Evolutionary conservation across 2,329 filamentous ascomycete genomes (phyloP), one percentile per base, ranked within the genome.

Genomic region (Paraconiothyrium sp.): DNA sequence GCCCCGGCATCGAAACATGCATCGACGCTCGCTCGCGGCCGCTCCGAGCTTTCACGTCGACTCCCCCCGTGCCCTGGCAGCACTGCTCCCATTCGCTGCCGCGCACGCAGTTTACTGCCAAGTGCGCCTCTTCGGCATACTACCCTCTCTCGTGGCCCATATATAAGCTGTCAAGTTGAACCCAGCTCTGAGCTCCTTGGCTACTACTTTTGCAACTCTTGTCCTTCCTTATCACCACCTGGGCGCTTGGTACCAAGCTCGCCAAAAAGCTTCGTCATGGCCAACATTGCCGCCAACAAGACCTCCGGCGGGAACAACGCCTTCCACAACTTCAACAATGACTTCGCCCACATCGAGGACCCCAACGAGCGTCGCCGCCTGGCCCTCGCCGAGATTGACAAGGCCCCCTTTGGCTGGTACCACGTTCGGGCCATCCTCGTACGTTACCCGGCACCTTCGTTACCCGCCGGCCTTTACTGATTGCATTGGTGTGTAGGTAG

Each of bases 321-420:
- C 35, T 75, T 74, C 68, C 69, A 72, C 67, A 72, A 72, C 59
- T 93, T 90, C 79, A 85, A 93, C 82, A 92, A 92, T 74, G 89
- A 92, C 78, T 92, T 90, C 65, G 84, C 84, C 54, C 86, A 84
- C 67, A 83, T 83, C 68, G 82, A 86, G 63, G 90, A 94, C 76
- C 87, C 90, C 62, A 92, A 93, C 68, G 91, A 94, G 84, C 89
- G 92, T 59, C 86, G 92, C 67, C 87, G 92, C 65, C 87, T 92
- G 35, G 92, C 92, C 46, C 89, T 95, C 56, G 90, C 91, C 41
- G 90, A 94, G 79, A 90, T 94, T 69, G 92, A 94, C 82, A 90
- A 90, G 81, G 91, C 91, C 10, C 89, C 89, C 3, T 94, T 94
- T 63, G 90, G 92, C 72, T 94, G 76, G 92, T 92, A 93, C 78